Percentiles rank a stretch among this genome's conserved stretches.
Evolutionary conservation across 768 basidiomycete species (phyloP).

Genomic region (Pulveroboletus sp.): DNA sequence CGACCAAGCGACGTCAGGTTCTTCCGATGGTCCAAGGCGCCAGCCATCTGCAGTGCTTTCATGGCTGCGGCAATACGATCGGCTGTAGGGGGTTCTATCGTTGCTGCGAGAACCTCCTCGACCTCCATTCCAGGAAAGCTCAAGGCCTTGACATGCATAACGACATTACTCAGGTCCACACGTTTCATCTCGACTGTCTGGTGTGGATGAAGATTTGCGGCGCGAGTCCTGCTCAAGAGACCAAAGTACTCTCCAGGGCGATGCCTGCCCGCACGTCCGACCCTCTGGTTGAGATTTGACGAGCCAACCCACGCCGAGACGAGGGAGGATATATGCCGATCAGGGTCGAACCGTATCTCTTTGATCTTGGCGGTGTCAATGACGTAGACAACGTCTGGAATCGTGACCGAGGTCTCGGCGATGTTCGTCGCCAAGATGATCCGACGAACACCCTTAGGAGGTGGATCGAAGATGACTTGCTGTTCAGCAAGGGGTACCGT

Average conservation of each 20-base stretch:
- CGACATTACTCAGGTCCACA: conserved; percentile 82
- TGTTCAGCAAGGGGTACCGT: conserved; percentile 86
- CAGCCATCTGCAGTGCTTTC: conserved; percentile 74
- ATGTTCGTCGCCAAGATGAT: conserved; percentile 94
- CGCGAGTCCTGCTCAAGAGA: conserved; percentile 61
- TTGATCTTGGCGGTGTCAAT: conserved; percentile 87
- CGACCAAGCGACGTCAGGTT: conserved; percentile 83
- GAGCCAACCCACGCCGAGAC: conserved; percentile 88
- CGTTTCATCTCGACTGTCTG: conserved; percentile 96
- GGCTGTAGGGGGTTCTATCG: conserved; percentile 84
- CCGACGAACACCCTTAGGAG: conserved; percentile 69
- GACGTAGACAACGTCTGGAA: conserved; percentile 92
- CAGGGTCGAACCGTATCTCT: conserved; percentile 85
- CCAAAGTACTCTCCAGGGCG: conserved; percentile 89
- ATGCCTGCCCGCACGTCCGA: conserved; percentile 89
- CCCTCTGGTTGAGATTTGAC: conserved; percentile 87
- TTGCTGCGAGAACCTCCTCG: conserved; percentile 77
- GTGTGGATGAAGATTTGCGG: conserved; percentile 61
- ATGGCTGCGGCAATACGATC: conserved; percentile 77
- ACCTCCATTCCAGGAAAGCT: conserved; percentile 83
- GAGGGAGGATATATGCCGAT: conserved; percentile 81
- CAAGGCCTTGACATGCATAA: conserved; percentile 95
- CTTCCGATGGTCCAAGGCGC: conserved; percentile 73
- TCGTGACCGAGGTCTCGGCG: conserved; percentile 92
- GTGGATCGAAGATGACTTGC: conserved; percentile 83